Evolutionary conservation across 768 basidiomycete species (phyloP).

Genomic region (Rhizopogon vinicolor): DNA sequence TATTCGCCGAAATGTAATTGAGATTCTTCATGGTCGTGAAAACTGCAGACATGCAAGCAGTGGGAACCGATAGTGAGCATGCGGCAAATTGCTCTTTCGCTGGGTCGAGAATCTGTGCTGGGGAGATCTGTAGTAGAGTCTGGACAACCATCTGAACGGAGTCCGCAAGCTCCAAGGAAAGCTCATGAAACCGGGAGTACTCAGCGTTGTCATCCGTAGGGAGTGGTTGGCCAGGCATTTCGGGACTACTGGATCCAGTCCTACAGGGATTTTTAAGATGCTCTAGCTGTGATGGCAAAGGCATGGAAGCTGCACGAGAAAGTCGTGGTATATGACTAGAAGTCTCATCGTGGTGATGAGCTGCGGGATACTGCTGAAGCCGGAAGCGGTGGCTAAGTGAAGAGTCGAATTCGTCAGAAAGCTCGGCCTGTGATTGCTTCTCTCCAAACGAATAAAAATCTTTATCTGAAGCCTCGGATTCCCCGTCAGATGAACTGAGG

Average conservation of each 20-base stretch:
- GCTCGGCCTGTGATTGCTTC: constrained; percentile 25
- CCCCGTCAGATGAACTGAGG: constrained; percentile 48
- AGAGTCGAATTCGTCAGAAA: constrained; percentile 27
- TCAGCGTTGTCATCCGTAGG: constrained; percentile 16
- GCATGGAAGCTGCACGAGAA: constrained; percentile 74
- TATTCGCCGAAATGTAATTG: constrained; percentile 89
- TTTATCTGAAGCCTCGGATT: constrained; percentile 47
- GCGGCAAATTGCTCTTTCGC: constrained; percentile 91
- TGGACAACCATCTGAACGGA: constrained; percentile 88
- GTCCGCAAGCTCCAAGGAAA: constrained; percentile 88
- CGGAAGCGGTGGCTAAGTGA: constrained; percentile 18
- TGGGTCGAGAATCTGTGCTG: constrained; percentile 86
- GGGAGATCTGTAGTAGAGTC: constrained; percentile 86
- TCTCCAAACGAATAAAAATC: constrained; percentile 26
- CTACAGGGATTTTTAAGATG: constrained; percentile 69
- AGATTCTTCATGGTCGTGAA: constrained; percentile 91
- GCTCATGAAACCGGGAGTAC: constrained; percentile 47
- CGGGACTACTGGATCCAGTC: constrained; percentile 8
- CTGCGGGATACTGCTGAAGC: constrained; percentile 18
- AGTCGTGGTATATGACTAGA: constrained; percentile 44
- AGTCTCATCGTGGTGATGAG: constrained; percentile 18
- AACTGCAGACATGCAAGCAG: constrained; percentile 82
- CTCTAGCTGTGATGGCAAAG: constrained; percentile 74
- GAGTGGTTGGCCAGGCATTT: constrained; percentile 10
- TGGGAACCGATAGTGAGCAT: constrained; percentile 83